Base-by-base conservation (phyloP, 768 basidiomycete species). In the Collybia sp. region DNA sequence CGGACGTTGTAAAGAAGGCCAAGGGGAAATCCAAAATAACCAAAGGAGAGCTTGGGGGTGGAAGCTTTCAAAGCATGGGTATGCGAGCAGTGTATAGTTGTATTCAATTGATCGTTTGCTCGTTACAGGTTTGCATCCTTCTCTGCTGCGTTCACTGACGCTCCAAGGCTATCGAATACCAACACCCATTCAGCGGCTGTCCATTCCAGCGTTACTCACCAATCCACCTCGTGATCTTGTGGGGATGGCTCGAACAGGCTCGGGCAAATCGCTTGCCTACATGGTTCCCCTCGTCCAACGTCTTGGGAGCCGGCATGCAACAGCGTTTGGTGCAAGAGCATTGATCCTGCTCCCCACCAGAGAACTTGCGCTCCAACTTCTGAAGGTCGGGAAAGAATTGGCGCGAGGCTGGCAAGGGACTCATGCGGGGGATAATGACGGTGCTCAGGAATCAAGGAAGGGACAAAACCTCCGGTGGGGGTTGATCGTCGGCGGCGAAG, bases 41-140 rank as follows among this genome's bases (percentile, higher is more conserved):
- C 2, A 91, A 88, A 60, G 84, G 83, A 13, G 85, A 91, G 57
- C 75, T 89, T 11, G 93, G 93, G 30, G 93, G 93, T 25, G 93
- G 93, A 15, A 95, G 92, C 52, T 97, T 96, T 56, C 93, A 96
- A 64, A 87, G 84, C 77, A 93, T 97, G 90, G 92, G 91, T 91
- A 45, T 44, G 82, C 73, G 20, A 43, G 10, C 30, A 40, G 5
- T 50, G 40, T 16, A 37, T 48, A 35, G 34, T 39, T 34, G 43
- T 19, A 9, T 25, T 19, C 18, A n/a, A 18, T 40, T 13, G n/a
- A 42, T 50, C 12, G 20, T 46, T 34, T 49, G 40, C 44, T 50
- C 18, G 35, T 42, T 9, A 34, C 51, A 94, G 92, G 90, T 47
- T 78, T 97, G 8, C 80, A 88, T 52, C 91, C 93, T 0, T 80